A percentile compares a stretch with the other conserved stretches of the same genome.
phyloP scores from a whole-genome alignment of 768 basidiomycete species.

The Rhodocollybia butyracea region DNA sequence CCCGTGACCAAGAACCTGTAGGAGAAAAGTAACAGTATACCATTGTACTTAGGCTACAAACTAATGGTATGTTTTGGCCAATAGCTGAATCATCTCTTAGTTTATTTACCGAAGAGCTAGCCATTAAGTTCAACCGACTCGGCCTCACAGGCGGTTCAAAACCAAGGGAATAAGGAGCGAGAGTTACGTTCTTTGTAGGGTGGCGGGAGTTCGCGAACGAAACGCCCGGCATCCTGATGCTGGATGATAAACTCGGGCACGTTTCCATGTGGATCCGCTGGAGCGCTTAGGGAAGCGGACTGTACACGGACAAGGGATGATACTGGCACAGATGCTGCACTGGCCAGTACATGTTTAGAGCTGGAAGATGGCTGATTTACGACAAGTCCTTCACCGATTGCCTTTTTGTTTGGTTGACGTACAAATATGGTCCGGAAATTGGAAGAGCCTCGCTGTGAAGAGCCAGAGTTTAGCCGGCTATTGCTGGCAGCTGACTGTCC shows the following conservation, averaged over 20 bases:
- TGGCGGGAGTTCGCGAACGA: conserved; percentile 39
- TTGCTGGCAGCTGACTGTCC: not conserved
- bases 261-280: not conserved
- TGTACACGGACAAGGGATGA: not conserved
- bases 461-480: not conserved
- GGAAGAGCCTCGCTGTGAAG: conserved; percentile 7
- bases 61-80: too few species aligned
- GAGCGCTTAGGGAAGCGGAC: conserved; percentile 4
- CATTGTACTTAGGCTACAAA: too few species aligned
- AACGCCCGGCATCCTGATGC: conserved; percentile 32
- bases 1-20: too few species aligned
- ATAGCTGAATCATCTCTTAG: too few species aligned
- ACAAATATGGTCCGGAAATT: conserved; percentile 15
- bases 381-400: conserved; percentile 15
- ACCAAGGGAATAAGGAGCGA: too few species aligned
- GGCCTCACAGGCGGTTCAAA: too few species aligned
- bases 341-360: not conserved
- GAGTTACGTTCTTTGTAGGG: conserved; percentile 30
- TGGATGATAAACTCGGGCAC: conserved; percentile 33
- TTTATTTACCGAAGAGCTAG: too few species aligned
- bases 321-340: too few species aligned
- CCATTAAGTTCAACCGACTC: too few species aligned
- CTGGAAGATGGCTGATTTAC: not conserved
- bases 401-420: conserved; percentile 12
- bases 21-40: too few species aligned